Evolutionary conservation across 352 stramenopile species (phyloP).

Genomic region (Globisporangium recalcitrans): DNA sequence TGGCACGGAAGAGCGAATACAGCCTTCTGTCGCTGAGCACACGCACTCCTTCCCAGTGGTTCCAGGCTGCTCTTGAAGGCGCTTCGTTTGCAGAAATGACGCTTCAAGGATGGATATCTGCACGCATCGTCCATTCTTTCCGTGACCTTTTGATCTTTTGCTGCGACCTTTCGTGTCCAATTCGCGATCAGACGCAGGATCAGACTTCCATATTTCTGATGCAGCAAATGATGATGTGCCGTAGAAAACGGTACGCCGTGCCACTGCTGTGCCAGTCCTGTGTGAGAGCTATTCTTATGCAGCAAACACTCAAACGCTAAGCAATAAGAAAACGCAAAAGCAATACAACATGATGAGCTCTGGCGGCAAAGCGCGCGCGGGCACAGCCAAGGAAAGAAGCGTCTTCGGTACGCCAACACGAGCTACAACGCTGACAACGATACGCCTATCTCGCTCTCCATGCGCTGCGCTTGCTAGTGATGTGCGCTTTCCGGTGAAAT

Average conservation of each 20-base stretch:
- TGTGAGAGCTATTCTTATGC: neutral
- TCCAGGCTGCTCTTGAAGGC: neutral
- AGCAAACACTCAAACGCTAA: neutral
- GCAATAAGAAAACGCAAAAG: neutral
- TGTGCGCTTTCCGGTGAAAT: conserved; percentile 7
- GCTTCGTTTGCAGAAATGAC: neutral
- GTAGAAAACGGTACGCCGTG: neutral
- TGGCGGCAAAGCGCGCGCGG: conserved; percentile 46
- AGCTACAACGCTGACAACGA: neutral
- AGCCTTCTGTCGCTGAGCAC: neutral
- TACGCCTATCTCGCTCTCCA: neutral
- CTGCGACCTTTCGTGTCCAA: conserved; percentile 9
- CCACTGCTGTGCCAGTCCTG: neutral
- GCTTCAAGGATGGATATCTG: no score
- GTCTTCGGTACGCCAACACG: conserved; percentile 63
- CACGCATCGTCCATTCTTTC: neutral
- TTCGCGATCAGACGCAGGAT: neutral
- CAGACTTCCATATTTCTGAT: neutral
- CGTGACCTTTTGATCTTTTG: no score
- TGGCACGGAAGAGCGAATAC: neutral
- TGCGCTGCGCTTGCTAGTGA: conserved; percentile 5
- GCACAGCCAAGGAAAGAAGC: conserved; percentile 79
- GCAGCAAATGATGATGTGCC: neutral
- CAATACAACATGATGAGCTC: conserved; percentile 23
- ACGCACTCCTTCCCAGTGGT: no score